Percentiles rank a stretch among this genome's conserved stretches.
Conservation (phyloP, 331 rosid species). For the Stylosanthes scabra region DNA sequence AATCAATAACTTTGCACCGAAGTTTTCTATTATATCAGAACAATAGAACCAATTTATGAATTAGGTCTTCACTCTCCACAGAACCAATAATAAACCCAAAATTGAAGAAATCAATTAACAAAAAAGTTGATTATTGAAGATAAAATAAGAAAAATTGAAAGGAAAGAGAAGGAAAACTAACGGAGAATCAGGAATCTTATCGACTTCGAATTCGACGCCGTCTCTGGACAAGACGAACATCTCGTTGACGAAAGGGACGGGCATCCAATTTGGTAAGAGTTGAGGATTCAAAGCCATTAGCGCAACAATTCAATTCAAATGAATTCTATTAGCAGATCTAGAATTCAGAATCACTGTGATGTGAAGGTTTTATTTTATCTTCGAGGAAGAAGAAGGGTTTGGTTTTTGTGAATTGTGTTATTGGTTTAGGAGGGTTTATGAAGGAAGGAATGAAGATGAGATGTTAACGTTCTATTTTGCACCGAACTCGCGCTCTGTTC, state of each 20-base stretch:
- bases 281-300: constrained; percentile 92
- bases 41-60: too few relatives aligned
- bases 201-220: constrained; percentile 87
- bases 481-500: too few relatives aligned
- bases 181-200: constrained; percentile 94
- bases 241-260: constrained; percentile 86
- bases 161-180: constrained; percentile 20
- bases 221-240: constrained; percentile 90
- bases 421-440: too few relatives aligned
- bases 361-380: neutral
- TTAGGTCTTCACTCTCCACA: too few relatives aligned
- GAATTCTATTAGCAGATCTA: neutral
- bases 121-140: too few relatives aligned
- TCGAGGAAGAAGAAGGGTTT: too few relatives aligned
- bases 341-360: neutral
- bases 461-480: too few relatives aligned
- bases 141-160: neutral
- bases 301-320: neutral
- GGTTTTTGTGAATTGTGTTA: too few relatives aligned
- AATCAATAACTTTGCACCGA: too few relatives aligned
- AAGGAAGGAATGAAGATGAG: too few relatives aligned
- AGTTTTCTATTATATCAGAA: too few relatives aligned
- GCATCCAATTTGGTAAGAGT: constrained; percentile 78
- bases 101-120: neutral
- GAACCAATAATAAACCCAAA: neutral